Percentiles rank a stretch among this genome's conserved stretches.
These are phyloP conservation scores for Kazachstania taianensis DNA, from an alignment of 805 yeast species.

Conservation along the genomic window DNA sequence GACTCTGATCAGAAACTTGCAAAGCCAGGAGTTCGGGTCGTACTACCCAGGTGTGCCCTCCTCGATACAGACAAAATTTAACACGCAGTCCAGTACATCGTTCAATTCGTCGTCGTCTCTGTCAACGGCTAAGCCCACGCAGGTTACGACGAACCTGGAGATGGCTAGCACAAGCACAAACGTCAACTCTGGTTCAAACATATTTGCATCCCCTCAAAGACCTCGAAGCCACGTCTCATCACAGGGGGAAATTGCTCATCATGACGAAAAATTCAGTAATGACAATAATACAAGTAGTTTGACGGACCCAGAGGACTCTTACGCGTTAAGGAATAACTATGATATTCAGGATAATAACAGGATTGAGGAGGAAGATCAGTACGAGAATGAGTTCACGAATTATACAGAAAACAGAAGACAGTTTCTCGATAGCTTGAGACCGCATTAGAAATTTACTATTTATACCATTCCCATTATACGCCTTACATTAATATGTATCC, in stretches of 20 bases:
- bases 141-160: not conserved
- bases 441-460: conserved; percentile 18
- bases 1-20: conserved; percentile 7
- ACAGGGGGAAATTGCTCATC: not conserved
- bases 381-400: conserved; percentile 38
- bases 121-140: not conserved
- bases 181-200: conserved; percentile 3
- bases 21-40: conserved; percentile 22
- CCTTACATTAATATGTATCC: no score
- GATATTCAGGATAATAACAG: conserved; percentile 2
- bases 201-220: conserved; percentile 7
- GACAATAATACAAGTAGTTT: not conserved
- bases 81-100: not conserved
- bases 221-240: no score
- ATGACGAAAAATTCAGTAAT: not conserved
- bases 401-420: conserved; percentile 35
- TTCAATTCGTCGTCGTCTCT: not conserved
- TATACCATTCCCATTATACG: not conserved
- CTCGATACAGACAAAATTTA: not conserved
- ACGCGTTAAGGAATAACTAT: conserved; percentile 6
- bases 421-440: conserved; percentile 33
- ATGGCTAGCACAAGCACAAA: not conserved
- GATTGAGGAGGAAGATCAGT: conserved; percentile 36
- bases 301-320: conserved; percentile 1
- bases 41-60: conserved; percentile 21